Conservation (phyloP, 495 filamentous ascomycete species). For the Elasticomyces elasticus region DNA sequence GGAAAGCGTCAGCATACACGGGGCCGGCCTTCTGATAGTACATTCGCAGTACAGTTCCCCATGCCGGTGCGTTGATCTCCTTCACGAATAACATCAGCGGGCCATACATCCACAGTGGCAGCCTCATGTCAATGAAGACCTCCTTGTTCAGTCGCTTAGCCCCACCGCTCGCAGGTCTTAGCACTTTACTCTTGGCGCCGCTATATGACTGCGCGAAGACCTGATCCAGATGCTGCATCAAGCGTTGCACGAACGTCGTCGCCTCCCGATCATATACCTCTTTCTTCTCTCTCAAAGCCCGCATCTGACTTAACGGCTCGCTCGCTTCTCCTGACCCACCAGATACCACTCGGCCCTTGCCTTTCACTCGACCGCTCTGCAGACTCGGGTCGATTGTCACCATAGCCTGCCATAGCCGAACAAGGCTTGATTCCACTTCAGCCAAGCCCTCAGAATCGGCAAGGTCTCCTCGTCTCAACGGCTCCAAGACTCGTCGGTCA, state of each 20-base stretch:
- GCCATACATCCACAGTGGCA: constrained; percentile 69
- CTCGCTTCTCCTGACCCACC: constrained; percentile 52
- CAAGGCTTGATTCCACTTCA: constrained; percentile 63
- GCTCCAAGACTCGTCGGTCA: constrained; percentile 58
- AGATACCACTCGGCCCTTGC: constrained; percentile 36
- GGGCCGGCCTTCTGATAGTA: constrained; percentile 68
- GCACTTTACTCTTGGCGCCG: constrained; percentile 45
- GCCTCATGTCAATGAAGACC: constrained; percentile 43
- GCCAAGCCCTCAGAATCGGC: constrained; percentile 59
- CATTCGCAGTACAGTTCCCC: constrained; percentile 64
- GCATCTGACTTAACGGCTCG: constrained; percentile 64
- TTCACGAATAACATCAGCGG: constrained; percentile 75
- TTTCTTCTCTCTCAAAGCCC: constrained; percentile 84
- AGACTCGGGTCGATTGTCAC: constrained; percentile 79
- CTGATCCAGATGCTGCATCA: constrained; percentile 69
- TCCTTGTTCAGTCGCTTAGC: constrained; percentile 41
- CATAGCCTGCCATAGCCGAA: constrained; percentile 90
- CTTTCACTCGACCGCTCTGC: constrained; percentile 30
- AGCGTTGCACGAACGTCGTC: constrained; percentile 58
- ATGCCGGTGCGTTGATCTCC: constrained; percentile 70
- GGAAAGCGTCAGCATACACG: constrained; percentile 73
- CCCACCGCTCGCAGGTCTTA: constrained; percentile 34
- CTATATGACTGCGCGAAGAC: constrained; percentile 67
- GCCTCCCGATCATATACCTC: constrained; percentile 71
- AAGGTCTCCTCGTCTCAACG: constrained; percentile 64